Conservation (phyloP, 192 early-diverging fungal genomes). For the Thamnidium elegans region DNA sequence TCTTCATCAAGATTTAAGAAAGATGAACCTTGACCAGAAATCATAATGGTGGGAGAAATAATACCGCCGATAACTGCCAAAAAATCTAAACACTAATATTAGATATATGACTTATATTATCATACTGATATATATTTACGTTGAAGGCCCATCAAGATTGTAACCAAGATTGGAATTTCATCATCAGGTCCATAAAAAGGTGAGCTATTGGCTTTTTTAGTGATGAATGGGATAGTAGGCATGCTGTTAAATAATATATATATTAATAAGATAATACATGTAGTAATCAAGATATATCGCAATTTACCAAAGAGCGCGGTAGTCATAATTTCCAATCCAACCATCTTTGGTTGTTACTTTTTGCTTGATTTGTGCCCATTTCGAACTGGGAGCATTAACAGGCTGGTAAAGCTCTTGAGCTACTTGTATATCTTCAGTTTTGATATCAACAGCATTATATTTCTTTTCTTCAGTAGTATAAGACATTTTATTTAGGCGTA, state of each 20-base stretch:
- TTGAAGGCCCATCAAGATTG: conserved; percentile 38
- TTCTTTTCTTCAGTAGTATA: conserved; percentile 5
- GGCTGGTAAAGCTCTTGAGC: background rate
- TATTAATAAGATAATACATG: background rate
- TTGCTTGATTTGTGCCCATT: conserved; percentile 3
- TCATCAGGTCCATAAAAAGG: conserved; percentile 51
- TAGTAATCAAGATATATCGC: background rate
- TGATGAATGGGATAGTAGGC: conserved; percentile 37
- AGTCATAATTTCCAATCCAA: conserved; percentile 43
- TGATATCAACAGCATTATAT: conserved; percentile 1
- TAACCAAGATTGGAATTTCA: conserved; percentile 43
- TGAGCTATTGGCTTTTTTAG: conserved; percentile 18
- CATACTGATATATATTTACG: conserved; percentile 5
- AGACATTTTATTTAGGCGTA: background rate
- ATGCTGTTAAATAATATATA: conserved; percentile 13
- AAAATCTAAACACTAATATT: conserved; percentile 4
- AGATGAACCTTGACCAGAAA: conserved; percentile 37
- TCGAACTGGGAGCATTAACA: background rate
- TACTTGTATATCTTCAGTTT: background rate
- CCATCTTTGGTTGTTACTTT: conserved; percentile 34
- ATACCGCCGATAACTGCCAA: conserved; percentile 34
- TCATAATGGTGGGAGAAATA: conserved; percentile 39
- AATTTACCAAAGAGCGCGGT: conserved; percentile 33
- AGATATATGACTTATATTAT: background rate
- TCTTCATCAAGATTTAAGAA: conserved; percentile 41